Base-by-base conservation (phyloP, 176 grass and related monocot genomes). In the Neostapfia colusana region DNA sequence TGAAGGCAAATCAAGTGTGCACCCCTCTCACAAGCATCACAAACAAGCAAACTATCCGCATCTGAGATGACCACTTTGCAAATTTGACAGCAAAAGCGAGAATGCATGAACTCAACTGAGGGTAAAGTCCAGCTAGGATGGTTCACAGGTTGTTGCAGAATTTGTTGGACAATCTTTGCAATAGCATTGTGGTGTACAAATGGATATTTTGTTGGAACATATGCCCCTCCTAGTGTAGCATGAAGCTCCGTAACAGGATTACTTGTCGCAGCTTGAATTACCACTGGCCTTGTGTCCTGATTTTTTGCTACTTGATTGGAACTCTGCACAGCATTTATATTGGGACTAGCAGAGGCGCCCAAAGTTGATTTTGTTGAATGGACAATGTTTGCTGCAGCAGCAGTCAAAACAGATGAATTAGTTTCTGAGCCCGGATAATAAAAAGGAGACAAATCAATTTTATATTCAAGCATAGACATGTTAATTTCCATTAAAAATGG, bases 11-110 rank as follows among this genome's bases (percentile, higher is more conserved):
- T 95, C 83, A 99, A 78, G 78, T 99, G 96, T 24, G 82, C 91
- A 79, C 89, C 96, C 81, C 82, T 95, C 87, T 99, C 96, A 65
- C 96, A 99, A 64, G 85, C 75, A 99, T 99, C 96, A 73, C 96
- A 99, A 71, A 99, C 86, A 79, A 99, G 91, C 76, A 99, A 75
- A 84, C 92, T 95, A 41, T 90, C 90, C 7, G 59, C 59, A 85
- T 95, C 96, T n/a, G 35, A 79, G 40, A 99, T 82, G 80, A 39
- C 58, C 75, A 78, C 75, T 83, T 95, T 95, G 87, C 96, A 99
- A 81, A 88, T 82, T 78, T 95, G 91, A 76, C 96, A 99, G 68
- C 86, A 76, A 79, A 95, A 65, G 69, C 71, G 62, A 77, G 86
- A 69, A 57, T 70, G 81, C 92, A 99, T 99, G 67, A 95, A 95